phyloP scores from a whole-genome alignment of 2,329 filamentous ascomycete species.

The Diaporthe sp. region DNA sequence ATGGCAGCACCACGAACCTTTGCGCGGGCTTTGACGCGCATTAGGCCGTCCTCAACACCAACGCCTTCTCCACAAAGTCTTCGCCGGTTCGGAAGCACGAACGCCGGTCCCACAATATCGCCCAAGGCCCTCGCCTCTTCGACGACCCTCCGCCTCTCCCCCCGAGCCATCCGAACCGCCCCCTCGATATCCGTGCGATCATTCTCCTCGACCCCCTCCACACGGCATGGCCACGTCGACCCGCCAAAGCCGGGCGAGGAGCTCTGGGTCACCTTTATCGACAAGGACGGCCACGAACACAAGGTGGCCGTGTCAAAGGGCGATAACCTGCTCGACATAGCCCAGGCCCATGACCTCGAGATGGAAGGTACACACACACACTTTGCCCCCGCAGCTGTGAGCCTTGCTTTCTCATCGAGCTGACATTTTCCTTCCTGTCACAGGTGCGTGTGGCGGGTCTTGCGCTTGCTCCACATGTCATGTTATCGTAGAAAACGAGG shows the following conservation, averaged over 20 bases:
- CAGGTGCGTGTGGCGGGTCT: slow-evolving; percentile 87
- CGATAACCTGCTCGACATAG: slow-evolving; percentile 95
- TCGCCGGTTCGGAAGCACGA: slow-evolving; percentile 16
- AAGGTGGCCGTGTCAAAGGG: slow-evolving; percentile 85
- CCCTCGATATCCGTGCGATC: slow-evolving; percentile 27
- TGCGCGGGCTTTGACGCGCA: slow-evolving; percentile 18
- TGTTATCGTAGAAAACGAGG: slow-evolving; percentile 81
- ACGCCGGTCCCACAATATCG: neutral
- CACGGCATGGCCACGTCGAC: slow-evolving; percentile 81
- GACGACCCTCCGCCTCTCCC: neutral
- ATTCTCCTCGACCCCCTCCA: slow-evolving; percentile 70
- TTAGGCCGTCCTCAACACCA: neutral
- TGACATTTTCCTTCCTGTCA: neutral
- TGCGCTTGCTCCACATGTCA: slow-evolving; percentile 96
- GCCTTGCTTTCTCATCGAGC: neutral
- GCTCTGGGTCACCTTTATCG: slow-evolving; percentile 91
- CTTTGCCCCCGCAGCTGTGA: slow-evolving; percentile 40
- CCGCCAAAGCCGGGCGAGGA: slow-evolving; percentile 92
- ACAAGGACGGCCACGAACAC: slow-evolving; percentile 84
- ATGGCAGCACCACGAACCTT: slow-evolving; percentile 24
- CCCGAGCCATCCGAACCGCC: neutral
- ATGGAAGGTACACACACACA: slow-evolving; percentile 78
- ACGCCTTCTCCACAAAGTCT: slow-evolving; percentile 18
- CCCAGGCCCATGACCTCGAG: slow-evolving; percentile 92
- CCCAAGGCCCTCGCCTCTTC: slow-evolving; percentile 3